Percentiles rank a stretch among this genome's conserved stretches.
Evolutionary conservation across 73 alveolate genomes (phyloP).

Genomic region (Paramecium biaurelia): DNA sequence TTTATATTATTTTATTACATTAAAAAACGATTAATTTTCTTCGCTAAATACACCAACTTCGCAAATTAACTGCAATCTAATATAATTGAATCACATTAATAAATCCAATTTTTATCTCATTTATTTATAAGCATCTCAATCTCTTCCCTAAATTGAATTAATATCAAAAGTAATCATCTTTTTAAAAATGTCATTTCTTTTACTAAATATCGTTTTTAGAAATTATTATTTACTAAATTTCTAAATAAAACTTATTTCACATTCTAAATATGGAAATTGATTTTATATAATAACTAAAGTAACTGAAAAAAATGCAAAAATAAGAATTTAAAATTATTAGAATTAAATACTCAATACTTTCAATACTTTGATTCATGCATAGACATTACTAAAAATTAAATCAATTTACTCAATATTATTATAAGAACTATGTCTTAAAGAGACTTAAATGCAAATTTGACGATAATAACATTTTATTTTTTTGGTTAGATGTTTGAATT

Average conservation of each 20-base stretch:
- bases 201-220: not conserved
- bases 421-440: not conserved
- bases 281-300: not conserved
- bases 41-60: conserved; percentile 1
- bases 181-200: not conserved
- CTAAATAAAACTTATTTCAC: not conserved
- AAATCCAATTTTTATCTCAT: not conserved
- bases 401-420: not conserved
- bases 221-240: not conserved
- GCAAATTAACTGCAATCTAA: conserved; percentile 17
- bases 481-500: not conserved
- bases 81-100: not conserved
- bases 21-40: conserved; percentile 22
- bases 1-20: not conserved
- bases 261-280: not conserved
- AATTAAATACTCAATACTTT: too few species aligned
- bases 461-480: not conserved
- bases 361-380: not conserved
- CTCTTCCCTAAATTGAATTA: too few species aligned
- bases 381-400: not conserved
- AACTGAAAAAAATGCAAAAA: not conserved
- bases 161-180: not conserved
- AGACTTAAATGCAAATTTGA: not conserved
- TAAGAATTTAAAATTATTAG: not conserved
- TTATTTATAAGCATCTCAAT: not conserved